Evolutionary conservation across 208 protist genomes (phyloP).

Genomic region (Wallacemonas sp.): DNA sequence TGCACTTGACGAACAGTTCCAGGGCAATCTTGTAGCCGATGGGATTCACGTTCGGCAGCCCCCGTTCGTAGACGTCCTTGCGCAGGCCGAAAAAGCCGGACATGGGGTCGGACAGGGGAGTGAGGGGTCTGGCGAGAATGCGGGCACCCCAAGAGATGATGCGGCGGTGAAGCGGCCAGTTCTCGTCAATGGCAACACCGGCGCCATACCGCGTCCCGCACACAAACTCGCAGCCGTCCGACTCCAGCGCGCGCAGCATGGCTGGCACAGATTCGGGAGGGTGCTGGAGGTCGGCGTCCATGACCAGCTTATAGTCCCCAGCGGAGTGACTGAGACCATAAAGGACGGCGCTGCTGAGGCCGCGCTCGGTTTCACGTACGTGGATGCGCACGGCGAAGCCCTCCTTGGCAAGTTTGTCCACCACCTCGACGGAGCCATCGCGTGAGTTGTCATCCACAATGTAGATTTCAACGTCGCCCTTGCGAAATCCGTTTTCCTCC

Average conservation of each 20-base stretch:
- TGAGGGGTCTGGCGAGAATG: constrained; percentile 83
- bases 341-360: constrained; percentile 90
- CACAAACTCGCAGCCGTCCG: constrained; percentile 75
- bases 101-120: constrained; percentile 91
- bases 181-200: constrained; percentile 73
- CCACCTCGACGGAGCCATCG: constrained; percentile 85
- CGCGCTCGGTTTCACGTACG: constrained; percentile 80
- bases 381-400: constrained; percentile 77
- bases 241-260: constrained; percentile 65
- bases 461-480: constrained; percentile 63
- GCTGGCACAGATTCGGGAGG: constrained; percentile 82
- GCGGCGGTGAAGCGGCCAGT: constrained; percentile 88
- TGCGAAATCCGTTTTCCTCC: constrained; percentile 33
- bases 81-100: constrained; percentile 92
- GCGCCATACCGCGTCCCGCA: constrained; percentile 87
- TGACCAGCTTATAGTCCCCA: constrained; percentile 78
- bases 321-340: constrained; percentile 59
- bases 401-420: constrained; percentile 51
- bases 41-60: constrained; percentile 55
- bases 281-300: constrained; percentile 94
- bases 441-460: constrained; percentile 91
- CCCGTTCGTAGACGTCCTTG: constrained; percentile 53
- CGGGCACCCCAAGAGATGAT: constrained; percentile 88
- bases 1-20: constrained; percentile 90
- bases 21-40: constrained; percentile 95